Evolutionary conservation across 257 asterid species (phyloP).

Genomic region (Nemophila menziesii): DNA sequence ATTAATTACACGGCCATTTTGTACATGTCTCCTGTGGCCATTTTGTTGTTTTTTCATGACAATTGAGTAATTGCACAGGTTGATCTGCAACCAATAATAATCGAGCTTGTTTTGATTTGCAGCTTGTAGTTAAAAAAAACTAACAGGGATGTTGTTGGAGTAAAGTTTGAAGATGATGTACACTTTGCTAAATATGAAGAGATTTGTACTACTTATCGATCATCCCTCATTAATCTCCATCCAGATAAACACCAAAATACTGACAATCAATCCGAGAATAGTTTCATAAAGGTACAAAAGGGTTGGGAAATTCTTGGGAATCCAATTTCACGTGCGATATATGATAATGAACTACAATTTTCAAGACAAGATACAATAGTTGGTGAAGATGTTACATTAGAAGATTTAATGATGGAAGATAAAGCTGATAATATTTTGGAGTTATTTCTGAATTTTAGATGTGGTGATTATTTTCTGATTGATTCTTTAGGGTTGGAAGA

Average conservation of each 20-base stretch:
- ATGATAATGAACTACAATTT: slow-evolving; percentile 37
- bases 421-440: slow-evolving; percentile 27
- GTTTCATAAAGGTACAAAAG: slow-evolving; percentile 42
- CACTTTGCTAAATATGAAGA: slow-evolving; percentile 52
- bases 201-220: slow-evolving; percentile 47
- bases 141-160: no score
- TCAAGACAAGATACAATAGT: slow-evolving; percentile 40
- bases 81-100: no score
- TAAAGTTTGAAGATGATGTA: no score
- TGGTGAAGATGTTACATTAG: slow-evolving; percentile 48
- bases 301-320: slow-evolving; percentile 57
- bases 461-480: slow-evolving; percentile 54
- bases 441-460: slow-evolving; percentile 45
- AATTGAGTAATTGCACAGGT: no score
- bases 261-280: slow-evolving; percentile 13
- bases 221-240: slow-evolving; percentile 47
- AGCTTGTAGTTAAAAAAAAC: no score
- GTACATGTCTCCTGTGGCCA: no score
- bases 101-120: no score
- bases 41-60: no score
- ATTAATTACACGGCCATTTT: no score
- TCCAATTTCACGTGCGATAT: slow-evolving; percentile 42
- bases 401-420: slow-evolving; percentile 47
- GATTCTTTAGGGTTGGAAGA: slow-evolving; percentile 52
- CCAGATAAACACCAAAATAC: slow-evolving; percentile 51